Percentiles rank a stretch among this genome's conserved stretches.
Conservation (phyloP, 2,329 filamentous ascomycete genomes). For the Aphanocladium album region DNA sequence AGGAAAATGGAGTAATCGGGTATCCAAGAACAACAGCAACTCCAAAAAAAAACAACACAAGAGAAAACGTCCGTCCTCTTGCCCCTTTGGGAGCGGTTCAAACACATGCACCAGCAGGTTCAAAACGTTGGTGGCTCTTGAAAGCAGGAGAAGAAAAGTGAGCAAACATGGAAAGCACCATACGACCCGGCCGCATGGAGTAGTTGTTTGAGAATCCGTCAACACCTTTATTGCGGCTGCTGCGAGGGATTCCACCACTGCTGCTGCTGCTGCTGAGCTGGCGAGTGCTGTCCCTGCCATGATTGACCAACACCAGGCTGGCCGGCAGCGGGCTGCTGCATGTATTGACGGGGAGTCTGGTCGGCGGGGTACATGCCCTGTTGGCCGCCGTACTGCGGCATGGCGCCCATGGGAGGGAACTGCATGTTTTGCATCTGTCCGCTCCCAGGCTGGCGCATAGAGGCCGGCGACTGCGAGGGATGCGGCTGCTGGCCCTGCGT, state of each 20-base stretch:
- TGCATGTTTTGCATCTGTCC: slow-evolving; percentile 57
- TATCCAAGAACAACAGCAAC: slow-evolving; percentile 28
- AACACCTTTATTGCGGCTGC: slow-evolving; percentile 14
- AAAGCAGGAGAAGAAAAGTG: background rate
- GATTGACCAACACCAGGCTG: slow-evolving; percentile 46
- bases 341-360: slow-evolving; percentile 60
- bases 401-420: slow-evolving; percentile 58
- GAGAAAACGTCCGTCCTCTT: background rate
- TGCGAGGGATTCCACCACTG: slow-evolving; percentile 15
- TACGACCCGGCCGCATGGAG: slow-evolving; percentile 1
- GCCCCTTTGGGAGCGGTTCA: background rate
- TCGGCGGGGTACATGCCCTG: slow-evolving; percentile 58
- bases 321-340: slow-evolving; percentile 51
- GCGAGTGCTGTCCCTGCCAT: slow-evolving; percentile 58
- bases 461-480: slow-evolving; percentile 51
- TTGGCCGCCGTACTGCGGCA: slow-evolving; percentile 48
- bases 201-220: background rate
- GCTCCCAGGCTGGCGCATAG: slow-evolving; percentile 50
- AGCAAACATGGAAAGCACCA: background rate
- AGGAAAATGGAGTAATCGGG: slow-evolving; percentile 29
- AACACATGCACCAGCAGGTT: background rate
- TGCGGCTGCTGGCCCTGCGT: slow-evolving; percentile 48
- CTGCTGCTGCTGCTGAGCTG: slow-evolving; percentile 31
- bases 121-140: background rate
- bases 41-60: slow-evolving; percentile 20